Conservation (phyloP, 208 protist species). For the Trypanosoma theileri region DNA sequence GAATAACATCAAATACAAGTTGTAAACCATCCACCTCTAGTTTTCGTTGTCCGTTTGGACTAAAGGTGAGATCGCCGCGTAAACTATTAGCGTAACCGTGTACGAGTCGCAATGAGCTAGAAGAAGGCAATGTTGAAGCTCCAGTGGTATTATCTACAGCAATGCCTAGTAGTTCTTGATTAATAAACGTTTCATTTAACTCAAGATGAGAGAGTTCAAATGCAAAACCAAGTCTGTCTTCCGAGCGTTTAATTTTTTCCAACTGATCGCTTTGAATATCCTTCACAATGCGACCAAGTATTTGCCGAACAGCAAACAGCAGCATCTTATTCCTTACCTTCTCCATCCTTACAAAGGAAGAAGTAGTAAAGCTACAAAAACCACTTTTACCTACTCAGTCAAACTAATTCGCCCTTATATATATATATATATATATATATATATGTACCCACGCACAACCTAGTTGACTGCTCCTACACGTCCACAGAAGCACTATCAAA, state of each 20-base stretch:
- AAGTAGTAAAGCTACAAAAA: too few species aligned
- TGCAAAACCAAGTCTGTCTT: conserved; percentile 10
- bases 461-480: too few species aligned
- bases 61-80: conserved; percentile 17
- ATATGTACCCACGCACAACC: too few species aligned
- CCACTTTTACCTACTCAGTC: too few species aligned
- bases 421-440: neutral
- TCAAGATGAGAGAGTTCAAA: conserved; percentile 31
- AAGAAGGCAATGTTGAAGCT: neutral
- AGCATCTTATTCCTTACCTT: conserved; percentile 21
- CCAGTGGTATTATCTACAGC: neutral
- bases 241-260: conserved; percentile 20
- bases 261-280: conserved; percentile 32
- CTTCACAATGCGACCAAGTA: conserved; percentile 29
- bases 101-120: conserved; percentile 14
- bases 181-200: conserved; percentile 32
- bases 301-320: conserved; percentile 22
- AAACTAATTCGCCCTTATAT: neutral
- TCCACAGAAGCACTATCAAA: too few species aligned
- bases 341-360: conserved; percentile 15
- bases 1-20: conserved; percentile 33
- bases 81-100: conserved; percentile 25
- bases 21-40: conserved; percentile 32
- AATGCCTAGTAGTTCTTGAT: conserved; percentile 17
- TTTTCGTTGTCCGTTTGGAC: conserved; percentile 19